These are phyloP conservation scores for Hanseniaspora uvarum DNA, from an alignment of 1,139 yeast species.

Conservation along the genomic window DNA sequence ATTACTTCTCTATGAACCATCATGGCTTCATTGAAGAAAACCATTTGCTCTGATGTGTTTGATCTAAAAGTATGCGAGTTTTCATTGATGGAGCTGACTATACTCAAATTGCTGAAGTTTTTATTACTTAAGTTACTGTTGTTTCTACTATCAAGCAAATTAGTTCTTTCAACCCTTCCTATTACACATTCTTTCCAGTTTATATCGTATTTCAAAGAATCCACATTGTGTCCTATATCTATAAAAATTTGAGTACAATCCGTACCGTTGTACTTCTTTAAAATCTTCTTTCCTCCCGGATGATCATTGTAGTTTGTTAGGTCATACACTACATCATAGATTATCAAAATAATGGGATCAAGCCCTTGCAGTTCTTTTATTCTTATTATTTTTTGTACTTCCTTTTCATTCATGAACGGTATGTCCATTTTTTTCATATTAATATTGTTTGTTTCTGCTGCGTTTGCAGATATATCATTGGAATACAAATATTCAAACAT, in stretches of 20 bases:
- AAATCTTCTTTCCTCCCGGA: constrained; percentile 64
- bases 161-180: constrained; percentile 17
- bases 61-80: not conserved
- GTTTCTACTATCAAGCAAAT: not conserved
- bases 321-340: constrained; percentile 54
- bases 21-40: not conserved
- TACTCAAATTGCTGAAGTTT: constrained; percentile 6
- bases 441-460: not conserved
- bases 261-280: constrained; percentile 61
- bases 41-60: not conserved
- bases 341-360: constrained; percentile 33
- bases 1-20: constrained; percentile 1
- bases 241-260: constrained; percentile 56
- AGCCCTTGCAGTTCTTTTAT: constrained; percentile 47
- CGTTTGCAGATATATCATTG: not conserved
- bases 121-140: not conserved
- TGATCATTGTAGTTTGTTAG: constrained; percentile 45
- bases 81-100: not conserved
- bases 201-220: constrained; percentile 27
- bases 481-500: constrained; percentile 6
- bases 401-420: constrained; percentile 24
- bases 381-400: constrained; percentile 40
- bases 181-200: constrained; percentile 21
- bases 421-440: not conserved
- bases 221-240: constrained; percentile 34